phyloP scores from a whole-genome alignment of 768 basidiomycete species.

The Suillus hirtellus region DNA sequence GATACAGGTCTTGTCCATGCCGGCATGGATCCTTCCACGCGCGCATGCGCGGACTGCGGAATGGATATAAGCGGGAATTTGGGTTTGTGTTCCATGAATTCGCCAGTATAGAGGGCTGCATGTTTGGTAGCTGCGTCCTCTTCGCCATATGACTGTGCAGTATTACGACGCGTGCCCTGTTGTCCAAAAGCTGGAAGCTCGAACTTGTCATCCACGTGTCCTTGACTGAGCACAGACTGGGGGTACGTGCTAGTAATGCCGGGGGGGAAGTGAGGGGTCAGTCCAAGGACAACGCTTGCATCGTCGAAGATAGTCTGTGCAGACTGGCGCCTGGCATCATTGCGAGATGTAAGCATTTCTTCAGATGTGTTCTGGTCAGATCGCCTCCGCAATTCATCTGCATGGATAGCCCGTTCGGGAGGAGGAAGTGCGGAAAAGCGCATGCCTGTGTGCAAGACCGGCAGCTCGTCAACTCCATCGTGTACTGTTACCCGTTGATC shows the following conservation, averaged over 20 bases:
- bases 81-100: slow-evolving; percentile 33
- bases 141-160: slow-evolving; percentile 13
- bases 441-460: slow-evolving; percentile 44
- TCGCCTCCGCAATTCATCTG: slow-evolving; percentile 19
- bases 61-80: slow-evolving; percentile 28
- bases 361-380: slow-evolving; percentile 13
- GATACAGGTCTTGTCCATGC: slow-evolving; percentile 28
- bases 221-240: slow-evolving; percentile 25
- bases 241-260: slow-evolving; percentile 31
- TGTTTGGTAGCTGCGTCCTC: slow-evolving; percentile 10
- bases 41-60: slow-evolving; percentile 14
- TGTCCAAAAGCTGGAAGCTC: slow-evolving; percentile 24
- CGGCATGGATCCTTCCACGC: slow-evolving; percentile 13
- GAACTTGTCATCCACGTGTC: slow-evolving; percentile 28
- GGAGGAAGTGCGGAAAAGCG: slow-evolving; percentile 54
- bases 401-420: slow-evolving; percentile 29
- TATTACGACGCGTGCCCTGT: slow-evolving; percentile 19
- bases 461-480: slow-evolving; percentile 43
- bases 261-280: slow-evolving; percentile 49
- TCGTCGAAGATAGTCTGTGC: slow-evolving; percentile 40
- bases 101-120: slow-evolving; percentile 17
- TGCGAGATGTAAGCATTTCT: slow-evolving; percentile 15
- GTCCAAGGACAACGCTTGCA: slow-evolving; percentile 47
- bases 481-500: slow-evolving; percentile 52
- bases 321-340: slow-evolving; percentile 20